Evolutionary conservation across 257 asterid genomes (phyloP), one percentile per base, ranked within the genome.

Genomic region (Solanum appendiculatum): DNA sequence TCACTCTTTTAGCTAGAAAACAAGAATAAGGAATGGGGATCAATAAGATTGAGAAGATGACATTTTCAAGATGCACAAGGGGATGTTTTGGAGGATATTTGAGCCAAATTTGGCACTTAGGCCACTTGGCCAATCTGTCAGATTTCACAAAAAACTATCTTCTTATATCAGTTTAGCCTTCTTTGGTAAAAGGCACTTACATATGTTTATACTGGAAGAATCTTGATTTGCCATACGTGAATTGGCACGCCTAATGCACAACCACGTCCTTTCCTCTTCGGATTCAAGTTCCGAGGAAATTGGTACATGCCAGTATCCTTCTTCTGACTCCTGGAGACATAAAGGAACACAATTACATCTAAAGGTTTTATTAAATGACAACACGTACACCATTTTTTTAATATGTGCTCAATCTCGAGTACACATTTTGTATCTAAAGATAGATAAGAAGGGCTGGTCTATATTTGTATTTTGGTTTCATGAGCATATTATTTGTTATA

Each of bases 271-370:
- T 86, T 96, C 93, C 63, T 88, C 93, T 91, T 95, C 96, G 23
- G 90, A 90, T 82, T 92, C 94, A 44, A 84, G 80, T 86, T 94
- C 94, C 21, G 98, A 92, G 87, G 74, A 92, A 69, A 94, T 87
- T 31, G 99, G 98, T 89, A 96, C 86, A 89, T 96, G 99, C 98
- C 99, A 96, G 88, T 93, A 94, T 84, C 99, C 99, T 88, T 92
- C 89, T 87, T 93, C 95, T 23, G 99, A 92, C 86, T 95, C 99
- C 98, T 96, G 88, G 87, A 58, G 60, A 88, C 48, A 84, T 82
- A 40, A 40, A 81, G 82, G 27, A 66, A 8, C 88, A 85, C 84
- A 78, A 54, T n/a, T 15, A 85, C 86, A 85, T 88, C 18, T 44
- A 9, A 78, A 25, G 70, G 46, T 48, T 88, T 27, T 40, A 29